Evolutionary conservation across 352 stramenopile genomes (phyloP).

Genomic region (Globisporangium cederbergense): DNA sequence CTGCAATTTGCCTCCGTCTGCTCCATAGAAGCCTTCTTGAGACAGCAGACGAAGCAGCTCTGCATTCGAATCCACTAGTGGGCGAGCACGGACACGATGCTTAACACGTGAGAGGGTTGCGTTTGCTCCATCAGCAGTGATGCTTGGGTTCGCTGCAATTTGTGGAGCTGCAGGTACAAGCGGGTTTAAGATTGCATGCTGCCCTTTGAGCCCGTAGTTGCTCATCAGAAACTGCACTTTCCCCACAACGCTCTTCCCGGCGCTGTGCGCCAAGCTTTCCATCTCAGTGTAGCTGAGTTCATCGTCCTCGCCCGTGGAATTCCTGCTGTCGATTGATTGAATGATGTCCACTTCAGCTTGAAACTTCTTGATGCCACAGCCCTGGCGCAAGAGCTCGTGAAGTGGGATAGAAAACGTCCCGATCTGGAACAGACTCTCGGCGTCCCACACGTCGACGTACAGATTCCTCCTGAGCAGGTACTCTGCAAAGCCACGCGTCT

Average conservation of each 20-base stretch:
- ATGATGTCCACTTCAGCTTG: conserved; percentile 75
- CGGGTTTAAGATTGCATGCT: conserved; percentile 17
- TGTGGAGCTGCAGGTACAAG: conserved; percentile 7
- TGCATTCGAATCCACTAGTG: conserved; percentile 66
- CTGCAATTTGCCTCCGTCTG: background rate
- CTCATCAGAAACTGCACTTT: conserved; percentile 86
- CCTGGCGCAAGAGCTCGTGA: conserved; percentile 87
- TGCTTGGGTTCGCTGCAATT: background rate
- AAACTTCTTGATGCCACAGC: conserved; percentile 86
- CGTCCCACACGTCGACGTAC: conserved; percentile 93
- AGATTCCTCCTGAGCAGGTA: conserved; percentile 87
- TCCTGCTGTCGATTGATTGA: conserved; percentile 24
- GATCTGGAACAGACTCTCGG: conserved; percentile 87
- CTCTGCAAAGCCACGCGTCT: conserved; percentile 74
- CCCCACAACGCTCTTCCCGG: conserved; percentile 29
- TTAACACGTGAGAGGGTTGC: conserved; percentile 27
- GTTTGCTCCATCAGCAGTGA: background rate
- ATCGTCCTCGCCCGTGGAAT: background rate
- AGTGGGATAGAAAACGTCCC: conserved; percentile 85
- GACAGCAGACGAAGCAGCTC: conserved; percentile 66
- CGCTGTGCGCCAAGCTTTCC: background rate
- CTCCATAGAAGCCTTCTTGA: conserved; percentile 60
- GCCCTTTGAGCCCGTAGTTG: conserved; percentile 79
- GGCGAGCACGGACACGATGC: conserved; percentile 69
- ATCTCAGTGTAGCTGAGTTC: conserved; percentile 8